Percentiles rank a stretch among this genome's conserved stretches.
Evolutionary conservation across 129 eudicot species (phyloP).

Genomic region (Kitagawia praeruptora): DNA sequence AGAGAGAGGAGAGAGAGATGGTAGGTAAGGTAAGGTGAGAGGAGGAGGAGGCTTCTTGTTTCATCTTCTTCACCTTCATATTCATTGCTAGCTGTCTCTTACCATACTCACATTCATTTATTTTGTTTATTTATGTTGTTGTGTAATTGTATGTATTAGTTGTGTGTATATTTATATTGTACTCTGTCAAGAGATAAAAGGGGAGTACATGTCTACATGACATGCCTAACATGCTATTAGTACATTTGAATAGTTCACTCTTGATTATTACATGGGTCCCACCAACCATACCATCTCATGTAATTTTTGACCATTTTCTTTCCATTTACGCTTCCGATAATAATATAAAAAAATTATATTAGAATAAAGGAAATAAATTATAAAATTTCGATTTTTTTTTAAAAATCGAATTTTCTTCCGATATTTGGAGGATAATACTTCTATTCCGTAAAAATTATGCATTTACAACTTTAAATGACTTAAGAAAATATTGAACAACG

Average conservation of each 20-base stretch:
- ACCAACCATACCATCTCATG: neutral
- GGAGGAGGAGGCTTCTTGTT: conserved; percentile 1
- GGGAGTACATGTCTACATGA: neutral
- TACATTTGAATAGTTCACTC: neutral
- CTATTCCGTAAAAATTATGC: too few species aligned
- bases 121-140: neutral
- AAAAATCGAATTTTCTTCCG: too few species aligned
- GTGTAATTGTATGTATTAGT: neutral
- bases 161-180: neutral
- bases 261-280: neutral
- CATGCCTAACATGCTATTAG: neutral
- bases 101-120: conserved; percentile 15
- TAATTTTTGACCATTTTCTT: neutral
- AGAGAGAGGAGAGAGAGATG: conserved; percentile 17
- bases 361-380: too few species aligned
- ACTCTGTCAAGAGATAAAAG: neutral
- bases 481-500: too few species aligned
- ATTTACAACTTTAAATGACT: too few species aligned
- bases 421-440: too few species aligned
- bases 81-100: conserved; percentile 65
- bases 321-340: neutral
- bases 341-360: neutral
- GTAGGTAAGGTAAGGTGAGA: conserved; percentile 46
- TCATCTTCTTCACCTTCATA: conserved; percentile 18
- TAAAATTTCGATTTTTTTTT: too few species aligned